Percentiles rank a stretch among this genome's conserved stretches.
Evolutionary conservation across 2,329 filamentous ascomycete genomes (phyloP).

Genomic region (Neofusicoccum kwambonambiense): DNA sequence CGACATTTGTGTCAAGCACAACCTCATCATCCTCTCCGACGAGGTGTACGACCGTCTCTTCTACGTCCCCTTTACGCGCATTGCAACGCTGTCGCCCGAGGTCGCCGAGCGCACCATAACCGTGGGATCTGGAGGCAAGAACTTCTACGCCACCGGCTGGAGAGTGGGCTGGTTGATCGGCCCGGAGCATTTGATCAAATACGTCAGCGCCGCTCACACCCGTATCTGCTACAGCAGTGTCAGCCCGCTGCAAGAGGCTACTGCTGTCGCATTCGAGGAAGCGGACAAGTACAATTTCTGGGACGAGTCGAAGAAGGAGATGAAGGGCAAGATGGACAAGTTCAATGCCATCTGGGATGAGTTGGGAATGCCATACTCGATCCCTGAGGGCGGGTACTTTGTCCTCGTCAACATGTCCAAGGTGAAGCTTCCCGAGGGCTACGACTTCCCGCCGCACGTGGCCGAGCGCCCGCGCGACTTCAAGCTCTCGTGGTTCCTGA

Average conservation of each 20-base stretch:
- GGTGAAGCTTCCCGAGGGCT: slow-evolving; percentile 78
- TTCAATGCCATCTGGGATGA: slow-evolving; percentile 69
- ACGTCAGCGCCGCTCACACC: slow-evolving; percentile 89
- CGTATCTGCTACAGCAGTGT: slow-evolving; percentile 95
- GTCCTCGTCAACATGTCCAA: slow-evolving; percentile 91
- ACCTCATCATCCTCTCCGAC: slow-evolving; percentile 79
- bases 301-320: slow-evolving; percentile 77
- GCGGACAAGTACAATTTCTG: slow-evolving; percentile 85
- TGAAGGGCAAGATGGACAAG: slow-evolving; percentile 82
- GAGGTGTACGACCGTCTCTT: slow-evolving; percentile 87
- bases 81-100: slow-evolving; percentile 87
- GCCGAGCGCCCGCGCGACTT: slow-evolving; percentile 86
- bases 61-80: slow-evolving; percentile 92
- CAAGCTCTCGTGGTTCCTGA: slow-evolving; percentile 93
- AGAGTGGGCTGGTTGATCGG: slow-evolving; percentile 94
- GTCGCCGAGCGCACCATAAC: slow-evolving; percentile 86
- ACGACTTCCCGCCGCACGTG: slow-evolving; percentile 87
- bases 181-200: slow-evolving; percentile 81
- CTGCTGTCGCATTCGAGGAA: slow-evolving; percentile 89
- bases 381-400: slow-evolving; percentile 96
- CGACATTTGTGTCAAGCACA: slow-evolving; percentile 84
- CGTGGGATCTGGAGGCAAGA: slow-evolving; percentile 94
- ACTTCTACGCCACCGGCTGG: slow-evolving; percentile 98
- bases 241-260: slow-evolving; percentile 90
- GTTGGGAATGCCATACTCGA: slow-evolving; percentile 65